Conservation (phyloP, 805 yeast genomes). For the Suhomyces prunicola region DNA sequence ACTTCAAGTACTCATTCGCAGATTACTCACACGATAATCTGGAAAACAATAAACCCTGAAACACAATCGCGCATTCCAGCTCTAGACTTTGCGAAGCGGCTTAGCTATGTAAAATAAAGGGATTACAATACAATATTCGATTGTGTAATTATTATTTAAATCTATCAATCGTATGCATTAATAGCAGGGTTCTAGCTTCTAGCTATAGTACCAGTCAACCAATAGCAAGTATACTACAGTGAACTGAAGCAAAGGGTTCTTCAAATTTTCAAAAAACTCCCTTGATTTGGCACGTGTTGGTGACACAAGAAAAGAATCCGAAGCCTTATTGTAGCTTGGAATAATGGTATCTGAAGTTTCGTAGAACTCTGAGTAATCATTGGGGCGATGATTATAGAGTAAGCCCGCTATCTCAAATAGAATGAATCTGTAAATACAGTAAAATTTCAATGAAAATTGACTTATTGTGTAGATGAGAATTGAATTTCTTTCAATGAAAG, state of each 20-base stretch:
- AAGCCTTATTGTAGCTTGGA: neutral
- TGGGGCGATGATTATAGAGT: slow-evolving; percentile 6
- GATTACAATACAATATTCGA: neutral
- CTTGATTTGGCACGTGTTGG: neutral
- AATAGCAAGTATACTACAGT: neutral
- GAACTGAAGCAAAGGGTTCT: neutral
- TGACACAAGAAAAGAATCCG: neutral
- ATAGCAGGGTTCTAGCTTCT: neutral
- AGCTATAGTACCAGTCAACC: neutral
- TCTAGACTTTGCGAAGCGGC: neutral
- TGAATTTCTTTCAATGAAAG: neutral
- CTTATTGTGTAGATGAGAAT: slow-evolving; percentile 17
- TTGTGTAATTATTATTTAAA: neutral
- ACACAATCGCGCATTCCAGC: neutral
- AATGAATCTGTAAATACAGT: slow-evolving; percentile 31
- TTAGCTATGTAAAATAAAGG: neutral
- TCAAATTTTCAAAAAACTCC: neutral
- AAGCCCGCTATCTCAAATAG: slow-evolving; percentile 25
- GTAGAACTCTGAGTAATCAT: neutral
- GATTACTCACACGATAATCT: slow-evolving; percentile 1
- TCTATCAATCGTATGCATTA: neutral
- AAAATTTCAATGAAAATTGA: slow-evolving; percentile 29
- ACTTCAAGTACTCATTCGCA: slow-evolving; percentile 5
- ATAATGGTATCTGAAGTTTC: neutral
- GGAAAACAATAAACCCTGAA: neutral